Evolutionary conservation across 2,329 filamentous ascomycete species (phyloP), one percentile per base, ranked within the genome.

Genomic region (Fusarium sp.): DNA sequence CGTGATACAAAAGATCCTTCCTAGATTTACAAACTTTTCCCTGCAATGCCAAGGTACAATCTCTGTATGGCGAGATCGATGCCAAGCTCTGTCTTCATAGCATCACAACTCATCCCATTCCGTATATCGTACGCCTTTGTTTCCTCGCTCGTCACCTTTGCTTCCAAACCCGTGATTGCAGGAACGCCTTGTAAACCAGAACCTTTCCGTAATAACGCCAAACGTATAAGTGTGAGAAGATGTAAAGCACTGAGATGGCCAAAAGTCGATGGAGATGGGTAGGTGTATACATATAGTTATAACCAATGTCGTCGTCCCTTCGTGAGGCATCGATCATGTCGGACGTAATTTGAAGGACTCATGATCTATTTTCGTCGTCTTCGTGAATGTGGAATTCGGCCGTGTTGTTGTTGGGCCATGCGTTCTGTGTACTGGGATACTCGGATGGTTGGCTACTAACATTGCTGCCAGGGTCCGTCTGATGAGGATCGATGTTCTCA

Each of bases 401-500:
- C 31, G 67, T 68, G 18, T 68, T 71, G n/a, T 72, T 71, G 24
- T 71, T 72, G 7, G 78, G 77, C 81, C 81, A 85, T 10, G 79
- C 78, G 17, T 76, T 79, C 63, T 85, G 83, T 14, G 82, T 87
- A 72, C 83, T 87, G 7, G 86, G 83, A 68, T 88, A 89, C 71
- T 88, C 87, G 18, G 83, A 86, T 3, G 87, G 87, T 69, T 82
- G 81, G 74, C 85, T 86, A 72, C 86, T 88, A 33, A 68, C 76
- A 6, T 80, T 80, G 55, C 75, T 79, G n/a, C 66, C 66, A n/a
- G 74, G 72, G 14, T 74, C 78, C 3, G 69, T 70, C 18, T 69
- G 71, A 10, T 72, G 67, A 4, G 85, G 85, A 46, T 87, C 83
- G 34, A 84, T 75, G 58, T 88, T 88, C 69, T 89, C 87, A 4